Base-by-base conservation (phyloP, 2,329 filamentous ascomycete genomes). In the Ascochyta viciae-villosae region DNA sequence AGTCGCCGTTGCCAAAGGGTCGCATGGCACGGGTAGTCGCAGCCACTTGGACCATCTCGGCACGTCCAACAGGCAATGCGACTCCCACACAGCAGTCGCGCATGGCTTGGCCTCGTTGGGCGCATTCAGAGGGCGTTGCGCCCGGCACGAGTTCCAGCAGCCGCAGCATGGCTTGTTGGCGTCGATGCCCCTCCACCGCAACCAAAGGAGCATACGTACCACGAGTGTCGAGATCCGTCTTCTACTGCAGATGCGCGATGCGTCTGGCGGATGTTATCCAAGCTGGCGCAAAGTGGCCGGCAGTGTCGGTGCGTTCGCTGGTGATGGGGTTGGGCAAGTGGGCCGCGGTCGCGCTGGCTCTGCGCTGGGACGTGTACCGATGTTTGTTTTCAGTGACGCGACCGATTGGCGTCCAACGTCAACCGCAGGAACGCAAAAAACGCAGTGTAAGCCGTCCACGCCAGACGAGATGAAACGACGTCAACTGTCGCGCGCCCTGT, bases 361-460 rank as follows among this genome's bases (percentile, higher is more conserved):
- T 46, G 37, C 46, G 27, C 53, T 55, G 35, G 41, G 41, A 45
- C 43, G 50, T 41, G 53, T 56, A 31, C 42, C 43, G 31, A 39
- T 57, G 54, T 57, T 57, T 57, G 54, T 57, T 57, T 57, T 52
- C 49, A 45, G 54, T 49, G 54, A 57, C 54, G 54, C 54, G 54
- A 48, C 54, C 44, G 54, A 47, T 44, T 50, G 53, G 53, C 53
- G 47, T 51, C 38, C 29, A 50, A 45, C 29, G 29, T 31, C 29
- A 12, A 31, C 12, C 29, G 46, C 46, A 55, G 29, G 29, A 35
- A 35, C 15, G 42, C 51, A 51, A 41, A 45, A 42, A 31, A 29
- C 19, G 46, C 47, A 38, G 37, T 31, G 38, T 41, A 16, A 43
- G 24, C 42, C 13, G 31, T 41, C n/a, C 16, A 23, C 33, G 42